Evolutionary conservation across 2,329 filamentous ascomycete species (phyloP).

Genomic region (Coniochaeta sp.): DNA sequence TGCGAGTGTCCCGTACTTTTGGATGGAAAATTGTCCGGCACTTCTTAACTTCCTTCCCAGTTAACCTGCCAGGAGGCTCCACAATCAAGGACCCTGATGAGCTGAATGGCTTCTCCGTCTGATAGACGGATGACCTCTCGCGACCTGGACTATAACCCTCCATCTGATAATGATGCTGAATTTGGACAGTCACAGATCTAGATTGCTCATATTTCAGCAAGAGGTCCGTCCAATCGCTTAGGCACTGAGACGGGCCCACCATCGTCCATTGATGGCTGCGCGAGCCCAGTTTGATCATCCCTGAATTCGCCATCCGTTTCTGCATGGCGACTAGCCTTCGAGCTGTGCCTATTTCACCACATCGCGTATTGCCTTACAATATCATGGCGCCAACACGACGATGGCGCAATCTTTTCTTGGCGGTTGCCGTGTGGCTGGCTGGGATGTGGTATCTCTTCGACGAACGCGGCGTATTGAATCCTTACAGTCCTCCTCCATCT

Average conservation of each 20-base stretch:
- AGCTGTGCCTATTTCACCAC: neutral
- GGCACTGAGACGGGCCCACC: neutral
- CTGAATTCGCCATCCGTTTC: neutral
- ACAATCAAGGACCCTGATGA: neutral
- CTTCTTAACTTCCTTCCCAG: neutral
- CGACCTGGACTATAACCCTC: neutral
- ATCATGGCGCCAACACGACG: neutral
- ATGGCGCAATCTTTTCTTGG: neutral
- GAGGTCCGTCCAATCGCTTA: neutral
- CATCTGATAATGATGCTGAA: neutral
- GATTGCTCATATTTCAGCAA: neutral
- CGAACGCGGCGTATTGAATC: neutral
- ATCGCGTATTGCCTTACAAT: neutral
- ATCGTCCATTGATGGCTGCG: neutral
- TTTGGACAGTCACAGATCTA: neutral
- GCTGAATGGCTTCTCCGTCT: too few relatives aligned
- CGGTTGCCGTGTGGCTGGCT: conserved; percentile 5
- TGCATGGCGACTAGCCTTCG: neutral
- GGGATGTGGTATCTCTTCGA: conserved; percentile 6
- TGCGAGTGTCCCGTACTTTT: neutral
- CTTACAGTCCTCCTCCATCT: neutral
- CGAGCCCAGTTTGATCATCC: neutral
- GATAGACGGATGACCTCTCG: neutral
- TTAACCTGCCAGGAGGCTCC: too few relatives aligned
- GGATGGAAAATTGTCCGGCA: neutral